A percentile compares a stretch with the other conserved stretches of the same genome.
Evolutionary conservation across 768 basidiomycete genomes (phyloP).

Genomic region (Kwoniella pini): DNA sequence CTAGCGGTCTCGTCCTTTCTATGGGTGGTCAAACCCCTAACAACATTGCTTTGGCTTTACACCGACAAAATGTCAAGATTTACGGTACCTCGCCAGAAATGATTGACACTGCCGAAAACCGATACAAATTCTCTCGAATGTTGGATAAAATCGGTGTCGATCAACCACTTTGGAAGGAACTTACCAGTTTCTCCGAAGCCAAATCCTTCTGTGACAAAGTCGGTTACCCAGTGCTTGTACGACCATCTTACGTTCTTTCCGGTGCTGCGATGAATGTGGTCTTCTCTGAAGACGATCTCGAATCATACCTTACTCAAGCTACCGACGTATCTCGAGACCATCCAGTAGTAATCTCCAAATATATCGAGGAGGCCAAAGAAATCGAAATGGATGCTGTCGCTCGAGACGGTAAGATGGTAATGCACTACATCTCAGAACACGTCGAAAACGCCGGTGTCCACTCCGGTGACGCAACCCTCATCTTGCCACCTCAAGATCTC

Average conservation of each 20-base stretch:
- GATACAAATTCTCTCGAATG: constrained; percentile 98
- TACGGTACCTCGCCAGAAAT: constrained; percentile 98
- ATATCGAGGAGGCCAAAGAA: constrained; percentile 99
- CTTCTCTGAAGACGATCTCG: constrained; percentile 84
- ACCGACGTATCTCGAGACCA: constrained; percentile 94
- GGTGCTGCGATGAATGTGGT: constrained; percentile 99
- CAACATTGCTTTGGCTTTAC: constrained; percentile 94
- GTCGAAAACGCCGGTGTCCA: constrained; percentile 99
- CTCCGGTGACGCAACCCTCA: constrained; percentile 96
- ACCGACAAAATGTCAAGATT: constrained; percentile 96
- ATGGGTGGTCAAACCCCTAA: constrained; percentile 99
- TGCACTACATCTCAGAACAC: constrained; percentile 99
- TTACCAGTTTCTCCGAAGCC: constrained; percentile 87
- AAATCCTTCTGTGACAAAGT: constrained; percentile 86
- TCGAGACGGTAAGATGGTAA: constrained; percentile 94
- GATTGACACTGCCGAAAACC: constrained; percentile 99
- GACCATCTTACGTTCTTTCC: constrained; percentile 98
- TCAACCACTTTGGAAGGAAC: constrained; percentile 95
- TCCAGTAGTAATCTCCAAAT: constrained; percentile 97
- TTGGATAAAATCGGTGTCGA: constrained; percentile 98
- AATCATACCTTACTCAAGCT: constrained; percentile 89
- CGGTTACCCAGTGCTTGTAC: constrained; percentile 91
- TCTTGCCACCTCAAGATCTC: constrained; percentile 96
- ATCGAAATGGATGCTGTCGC: constrained; percentile 99
- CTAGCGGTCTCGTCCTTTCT: constrained; percentile 88